Evolutionary conservation across 441 rosid species (phyloP).

Genomic region (Pelargonium fulgidum): DNA sequence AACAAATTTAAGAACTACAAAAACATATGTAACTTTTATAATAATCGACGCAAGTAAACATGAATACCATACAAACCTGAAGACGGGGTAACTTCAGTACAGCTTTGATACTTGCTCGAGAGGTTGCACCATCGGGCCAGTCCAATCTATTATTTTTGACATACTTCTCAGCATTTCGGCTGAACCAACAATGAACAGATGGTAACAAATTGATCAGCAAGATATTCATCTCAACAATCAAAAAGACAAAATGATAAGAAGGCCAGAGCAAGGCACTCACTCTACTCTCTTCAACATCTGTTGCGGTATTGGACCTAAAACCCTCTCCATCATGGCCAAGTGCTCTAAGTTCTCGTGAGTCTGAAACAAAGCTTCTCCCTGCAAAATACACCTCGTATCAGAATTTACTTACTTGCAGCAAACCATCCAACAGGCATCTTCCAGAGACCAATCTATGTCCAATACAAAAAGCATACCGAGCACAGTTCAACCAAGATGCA

Average conservation of each 20-base stretch:
- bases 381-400: neutral
- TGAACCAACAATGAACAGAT: slow-evolving; percentile 17
- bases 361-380: slow-evolving; percentile 91
- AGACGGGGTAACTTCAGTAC: slow-evolving; percentile 67
- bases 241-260: too few species aligned
- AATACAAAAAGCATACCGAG: slow-evolving; percentile 42
- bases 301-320: slow-evolving; percentile 61
- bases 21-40: too few species aligned
- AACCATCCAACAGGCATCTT: neutral
- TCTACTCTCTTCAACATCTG: slow-evolving; percentile 67
- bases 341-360: slow-evolving; percentile 86
- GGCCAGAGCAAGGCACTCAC: slow-evolving; percentile 26
- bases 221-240: neutral
- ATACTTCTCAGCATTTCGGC: slow-evolving; percentile 72
- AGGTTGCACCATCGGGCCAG: slow-evolving; percentile 81
- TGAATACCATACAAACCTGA: slow-evolving; percentile 37
- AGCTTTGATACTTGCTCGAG: slow-evolving; percentile 70
- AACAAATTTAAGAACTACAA: neutral
- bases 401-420: neutral
- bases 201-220: neutral
- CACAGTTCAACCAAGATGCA: slow-evolving; percentile 73
- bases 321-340: slow-evolving; percentile 88
- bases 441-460: neutral
- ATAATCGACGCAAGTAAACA: neutral
- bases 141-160: slow-evolving; percentile 67